phyloP scores from a whole-genome alignment of 352 stramenopile genomes.

The Globisporangium apiculatum region DNA sequence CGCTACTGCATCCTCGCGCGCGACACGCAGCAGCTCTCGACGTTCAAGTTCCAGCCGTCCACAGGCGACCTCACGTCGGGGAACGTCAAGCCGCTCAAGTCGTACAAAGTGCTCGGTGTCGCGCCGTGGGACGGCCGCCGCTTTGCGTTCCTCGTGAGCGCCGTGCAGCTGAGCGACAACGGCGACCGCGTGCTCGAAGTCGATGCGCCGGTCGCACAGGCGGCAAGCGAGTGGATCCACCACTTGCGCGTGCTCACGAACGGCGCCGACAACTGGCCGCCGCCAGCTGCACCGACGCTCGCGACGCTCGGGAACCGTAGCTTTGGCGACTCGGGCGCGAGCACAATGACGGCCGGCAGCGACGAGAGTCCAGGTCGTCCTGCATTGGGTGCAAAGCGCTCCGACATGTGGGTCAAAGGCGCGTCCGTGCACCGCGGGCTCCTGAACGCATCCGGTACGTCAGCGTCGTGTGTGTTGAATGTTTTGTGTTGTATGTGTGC shows the following conservation, averaged over 20 bases:
- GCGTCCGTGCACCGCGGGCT: slow-evolving; percentile 75
- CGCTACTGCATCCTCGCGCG: slow-evolving; percentile 78
- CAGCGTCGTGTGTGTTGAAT: neutral
- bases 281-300: slow-evolving; percentile 11
- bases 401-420: slow-evolving; percentile 76
- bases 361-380: slow-evolving; percentile 21
- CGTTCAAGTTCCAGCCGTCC: slow-evolving; percentile 85
- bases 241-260: slow-evolving; percentile 48
- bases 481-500: neutral
- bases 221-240: slow-evolving; percentile 71
- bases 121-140: slow-evolving; percentile 61
- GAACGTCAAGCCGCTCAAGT: slow-evolving; percentile 52
- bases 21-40: slow-evolving; percentile 57
- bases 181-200: slow-evolving; percentile 76
- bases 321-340: slow-evolving; percentile 8
- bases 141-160: slow-evolving; percentile 73
- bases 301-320: slow-evolving; percentile 15
- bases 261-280: slow-evolving; percentile 23
- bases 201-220: slow-evolving; percentile 47
- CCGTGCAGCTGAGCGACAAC: slow-evolving; percentile 57
- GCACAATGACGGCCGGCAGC: slow-evolving; percentile 8
- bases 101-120: slow-evolving; percentile 66
- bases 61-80: slow-evolving; percentile 49
- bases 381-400: slow-evolving; percentile 37
- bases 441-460: slow-evolving; percentile 46